Base-by-base conservation (phyloP, 2,329 filamentous ascomycete species). In the Fusarium chlamydosporum region DNA sequence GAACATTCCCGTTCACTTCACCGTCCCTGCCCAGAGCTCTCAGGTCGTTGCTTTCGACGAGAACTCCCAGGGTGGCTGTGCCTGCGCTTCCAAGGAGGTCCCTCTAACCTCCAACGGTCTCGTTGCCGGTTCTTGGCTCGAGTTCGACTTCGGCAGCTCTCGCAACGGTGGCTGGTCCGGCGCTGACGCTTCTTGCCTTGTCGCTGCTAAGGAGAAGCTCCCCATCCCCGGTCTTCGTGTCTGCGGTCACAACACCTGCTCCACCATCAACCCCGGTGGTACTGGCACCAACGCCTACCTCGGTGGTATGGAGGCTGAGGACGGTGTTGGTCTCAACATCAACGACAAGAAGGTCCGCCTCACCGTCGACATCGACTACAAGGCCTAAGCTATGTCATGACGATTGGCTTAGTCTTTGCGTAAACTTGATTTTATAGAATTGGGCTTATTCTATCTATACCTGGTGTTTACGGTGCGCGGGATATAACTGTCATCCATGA, bases 101-200 rank as follows among this genome's bases (percentile, higher is more conserved):
- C 74, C 77, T 35, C 65, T 66, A 61, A 85, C 81, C 56, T 2
- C 7, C 4, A 65, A 71, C 48, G 83, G 83, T 65, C 79, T 83
- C 73, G 82, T 77, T 59, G 79, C 79, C 51, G 76, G 77, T 65
- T 80, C 80, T 57, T 87, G 85, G 84, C 68, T 80, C 74, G 85
- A 87, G 79, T 83, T 81, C 54, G 85, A 86, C 77, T 81, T 82
- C 46, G 82, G 67, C 61, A 82, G 80, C 78, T 35, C 65, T 1
- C 75, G 75, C 76, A 87, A 87, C 81, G 56, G 70, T n/a, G 77
- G 74, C 56, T 85, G 82, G 81, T 85, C 82, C 4, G 85, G 85
- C 40, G 82, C 81, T 60, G 85, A 87, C 58, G 83, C 81, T 65
- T 86, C 83, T 6, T 80, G 80, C 61, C 79, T 87, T 11, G 82